A percentile compares a stretch with the other conserved stretches of the same genome.
Evolutionary conservation across 306 rosid species (phyloP).

Genomic region (Dicorynia guianensis): DNA sequence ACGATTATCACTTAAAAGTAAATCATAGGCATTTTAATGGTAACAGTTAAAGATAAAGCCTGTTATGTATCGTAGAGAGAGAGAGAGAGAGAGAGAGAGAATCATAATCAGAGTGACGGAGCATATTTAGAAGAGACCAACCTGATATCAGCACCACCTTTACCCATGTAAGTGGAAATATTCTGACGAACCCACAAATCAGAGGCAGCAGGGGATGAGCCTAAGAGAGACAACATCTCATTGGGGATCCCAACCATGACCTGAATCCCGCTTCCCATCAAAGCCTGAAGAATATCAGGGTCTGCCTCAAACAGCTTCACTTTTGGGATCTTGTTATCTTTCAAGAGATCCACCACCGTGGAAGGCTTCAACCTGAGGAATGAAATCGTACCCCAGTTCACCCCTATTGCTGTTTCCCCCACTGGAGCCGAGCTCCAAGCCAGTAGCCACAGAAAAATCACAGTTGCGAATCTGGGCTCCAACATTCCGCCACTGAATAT

Average conservation of each 20-base stretch:
- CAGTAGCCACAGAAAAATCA: constrained; percentile 32
- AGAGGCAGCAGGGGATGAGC: constrained; percentile 72
- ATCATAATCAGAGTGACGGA: neutral
- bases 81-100: neutral
- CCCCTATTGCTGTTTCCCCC: constrained; percentile 75
- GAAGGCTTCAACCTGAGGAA: constrained; percentile 74
- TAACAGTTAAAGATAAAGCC: constrained; percentile 1
- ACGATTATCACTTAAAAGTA: constrained; percentile 14
- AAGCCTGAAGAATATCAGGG: constrained; percentile 57
- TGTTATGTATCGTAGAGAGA: neutral
- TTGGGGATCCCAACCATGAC: constrained; percentile 92
- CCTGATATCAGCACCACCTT: constrained; percentile 92
- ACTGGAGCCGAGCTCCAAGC: constrained; percentile 45
- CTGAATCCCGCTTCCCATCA: constrained; percentile 79
- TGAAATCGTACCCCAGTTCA: constrained; percentile 92
- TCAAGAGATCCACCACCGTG: constrained; percentile 79
- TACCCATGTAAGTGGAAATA: constrained; percentile 67
- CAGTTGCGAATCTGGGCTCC: constrained; percentile 43
- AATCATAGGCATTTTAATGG: constrained; percentile 16
- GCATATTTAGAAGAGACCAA: constrained; percentile 7
- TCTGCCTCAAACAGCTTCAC: constrained; percentile 94
- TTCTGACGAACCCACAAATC: constrained; percentile 88
- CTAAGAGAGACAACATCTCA: constrained; percentile 67
- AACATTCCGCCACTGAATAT: constrained; percentile 51
- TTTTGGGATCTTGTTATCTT: constrained; percentile 66